phyloP scores from a whole-genome alignment of 345 rosid species.

The Excoecaria cochinchinensis region DNA sequence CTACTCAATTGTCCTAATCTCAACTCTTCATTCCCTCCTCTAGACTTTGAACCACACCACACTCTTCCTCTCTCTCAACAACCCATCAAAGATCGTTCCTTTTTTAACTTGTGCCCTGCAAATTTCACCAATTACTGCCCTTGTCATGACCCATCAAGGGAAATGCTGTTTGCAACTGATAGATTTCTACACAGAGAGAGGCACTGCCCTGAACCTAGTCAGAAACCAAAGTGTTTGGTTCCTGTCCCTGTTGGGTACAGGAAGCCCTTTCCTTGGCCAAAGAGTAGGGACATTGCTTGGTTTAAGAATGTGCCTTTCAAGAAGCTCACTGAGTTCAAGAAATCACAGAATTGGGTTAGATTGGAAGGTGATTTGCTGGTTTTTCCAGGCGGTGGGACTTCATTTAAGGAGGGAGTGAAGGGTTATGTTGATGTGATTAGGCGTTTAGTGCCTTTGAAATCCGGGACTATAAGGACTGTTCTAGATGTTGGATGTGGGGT shows the following conservation, averaged over 20 bases:
- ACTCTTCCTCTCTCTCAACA: constrained; percentile 27
- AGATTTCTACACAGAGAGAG: constrained; percentile 53
- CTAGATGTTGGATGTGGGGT: constrained; percentile 79
- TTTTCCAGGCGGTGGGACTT: constrained; percentile 77
- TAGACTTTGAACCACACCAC: constrained; percentile 46
- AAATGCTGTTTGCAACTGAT: constrained; percentile 28
- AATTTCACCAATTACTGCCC: constrained; percentile 62
- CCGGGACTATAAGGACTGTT: constrained; percentile 57
- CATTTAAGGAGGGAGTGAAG: constrained; percentile 58
- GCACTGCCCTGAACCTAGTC: constrained; percentile 48
- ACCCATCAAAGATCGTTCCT: constrained; percentile 6
- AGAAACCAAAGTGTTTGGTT: constrained; percentile 49
- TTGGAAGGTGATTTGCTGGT: constrained; percentile 45
- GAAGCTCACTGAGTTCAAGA: constrained; percentile 45
- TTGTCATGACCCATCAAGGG: constrained; percentile 53
- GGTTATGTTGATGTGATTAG: constrained; percentile 53
- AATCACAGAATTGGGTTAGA: constrained; percentile 65
- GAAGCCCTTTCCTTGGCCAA: constrained; percentile 60
- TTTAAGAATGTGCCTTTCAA: constrained; percentile 61
- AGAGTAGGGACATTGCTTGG: constrained; percentile 54
- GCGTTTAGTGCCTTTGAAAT: constrained; percentile 45
- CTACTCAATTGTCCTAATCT: constrained; percentile 21
- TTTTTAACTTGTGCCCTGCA: constrained; percentile 43
- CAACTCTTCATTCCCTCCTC: constrained; percentile 26
- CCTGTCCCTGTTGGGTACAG: constrained; percentile 58